Percentiles rank a stretch among this genome's conserved stretches.
Evolutionary conservation across 306 rosid species (phyloP).

Genomic region (Gynostemma pentaphyllum): DNA sequence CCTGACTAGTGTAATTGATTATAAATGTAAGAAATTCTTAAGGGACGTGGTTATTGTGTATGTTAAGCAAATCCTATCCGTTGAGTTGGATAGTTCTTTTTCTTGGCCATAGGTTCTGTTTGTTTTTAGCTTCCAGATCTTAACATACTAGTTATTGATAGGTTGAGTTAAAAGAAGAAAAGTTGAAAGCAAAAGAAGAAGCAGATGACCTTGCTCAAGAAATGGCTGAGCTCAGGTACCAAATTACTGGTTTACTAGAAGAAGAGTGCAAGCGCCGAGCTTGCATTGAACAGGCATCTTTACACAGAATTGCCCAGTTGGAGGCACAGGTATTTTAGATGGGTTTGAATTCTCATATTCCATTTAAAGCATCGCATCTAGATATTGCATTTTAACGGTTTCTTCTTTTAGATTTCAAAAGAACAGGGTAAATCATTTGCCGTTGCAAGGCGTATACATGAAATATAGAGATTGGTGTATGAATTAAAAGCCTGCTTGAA

Average conservation of each 20-base stretch:
- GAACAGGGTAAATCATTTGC: constrained; percentile 22
- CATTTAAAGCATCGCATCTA: neutral
- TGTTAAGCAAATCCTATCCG: neutral
- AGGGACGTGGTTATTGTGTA: neutral
- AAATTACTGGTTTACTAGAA: constrained; percentile 65
- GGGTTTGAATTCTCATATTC: constrained; percentile 8
- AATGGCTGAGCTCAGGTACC: constrained; percentile 94
- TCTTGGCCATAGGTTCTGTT: constrained; percentile 7
- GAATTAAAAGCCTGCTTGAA: constrained; percentile 12
- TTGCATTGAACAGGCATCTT: constrained; percentile 78
- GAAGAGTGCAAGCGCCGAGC: constrained; percentile 90
- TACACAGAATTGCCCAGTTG: constrained; percentile 74
- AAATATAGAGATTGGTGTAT: constrained; percentile 18
- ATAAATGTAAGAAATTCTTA: neutral
- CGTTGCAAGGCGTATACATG: constrained; percentile 21
- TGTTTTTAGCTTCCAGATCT: constrained; percentile 13
- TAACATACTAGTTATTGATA: constrained; percentile 17
- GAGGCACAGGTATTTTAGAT: constrained; percentile 61
- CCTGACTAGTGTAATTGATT: neutral
- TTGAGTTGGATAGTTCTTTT: neutral
- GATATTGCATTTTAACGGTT: neutral
- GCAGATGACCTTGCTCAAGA: constrained; percentile 91
- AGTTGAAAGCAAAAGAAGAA: constrained; percentile 78
- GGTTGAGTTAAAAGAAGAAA: constrained; percentile 74
- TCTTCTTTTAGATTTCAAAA: constrained; percentile 37